Evolutionary conservation across 495 filamentous ascomycete species (phyloP).

Genomic region (Neurospora sp.): DNA sequence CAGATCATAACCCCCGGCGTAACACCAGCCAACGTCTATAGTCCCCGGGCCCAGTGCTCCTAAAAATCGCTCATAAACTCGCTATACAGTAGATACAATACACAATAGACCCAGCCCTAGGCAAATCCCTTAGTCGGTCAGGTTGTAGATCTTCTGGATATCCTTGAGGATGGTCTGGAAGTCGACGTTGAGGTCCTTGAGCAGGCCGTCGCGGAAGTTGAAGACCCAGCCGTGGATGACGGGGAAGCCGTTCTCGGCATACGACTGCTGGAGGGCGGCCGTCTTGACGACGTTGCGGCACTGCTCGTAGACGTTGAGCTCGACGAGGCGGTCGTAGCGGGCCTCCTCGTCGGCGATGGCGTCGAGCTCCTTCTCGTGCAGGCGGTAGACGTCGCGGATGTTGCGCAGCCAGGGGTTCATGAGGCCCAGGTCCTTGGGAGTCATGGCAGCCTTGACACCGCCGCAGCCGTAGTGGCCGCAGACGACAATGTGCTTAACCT

Average conservation of each 20-base stretch:
- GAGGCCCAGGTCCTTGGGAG: constrained; percentile 45
- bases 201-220: constrained; percentile 39
- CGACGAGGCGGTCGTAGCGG: constrained; percentile 46
- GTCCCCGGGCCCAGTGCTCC: neutral
- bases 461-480: constrained; percentile 58
- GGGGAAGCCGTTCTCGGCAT: constrained; percentile 40
- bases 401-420: constrained; percentile 54
- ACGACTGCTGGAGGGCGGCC: constrained; percentile 43
- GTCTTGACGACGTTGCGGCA: constrained; percentile 51
- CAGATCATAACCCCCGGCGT: neutral
- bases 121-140: constrained; percentile 17
- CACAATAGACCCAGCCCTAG: neutral
- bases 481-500: constrained; percentile 56
- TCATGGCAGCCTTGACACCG: constrained; percentile 53
- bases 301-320: constrained; percentile 51
- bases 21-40: neutral
- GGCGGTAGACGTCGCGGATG: constrained; percentile 49
- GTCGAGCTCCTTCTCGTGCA: constrained; percentile 48
- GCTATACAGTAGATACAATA: neutral
- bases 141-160: constrained; percentile 48
- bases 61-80: neutral
- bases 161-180: constrained; percentile 32
- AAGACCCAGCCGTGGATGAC: constrained; percentile 51
- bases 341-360: constrained; percentile 32
- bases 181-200: constrained; percentile 45